A percentile compares a stretch with the other conserved stretches of the same genome.
Conservation (phyloP, 768 basidiomycete genomes). For the Psilocybe tampanensis region DNA sequence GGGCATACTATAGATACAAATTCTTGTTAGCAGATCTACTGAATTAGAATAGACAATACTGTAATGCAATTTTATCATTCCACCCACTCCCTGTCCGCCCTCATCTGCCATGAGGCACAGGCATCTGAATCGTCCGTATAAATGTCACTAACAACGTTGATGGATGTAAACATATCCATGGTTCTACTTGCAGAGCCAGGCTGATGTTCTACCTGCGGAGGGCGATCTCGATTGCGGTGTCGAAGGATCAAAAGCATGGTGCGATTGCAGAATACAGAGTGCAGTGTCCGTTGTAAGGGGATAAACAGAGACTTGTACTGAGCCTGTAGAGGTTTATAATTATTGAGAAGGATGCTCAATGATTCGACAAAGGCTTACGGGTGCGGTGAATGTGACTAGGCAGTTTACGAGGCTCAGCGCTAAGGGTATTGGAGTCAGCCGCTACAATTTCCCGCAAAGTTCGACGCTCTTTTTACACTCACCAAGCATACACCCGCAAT, state of each 20-base stretch:
- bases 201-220: neutral
- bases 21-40: neutral
- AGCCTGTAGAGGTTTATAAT: neutral
- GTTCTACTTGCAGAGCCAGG: neutral
- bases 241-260: slow-evolving; percentile 3
- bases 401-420: neutral
- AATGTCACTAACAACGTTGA: neutral
- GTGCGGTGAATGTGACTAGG: neutral
- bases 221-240: neutral
- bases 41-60: neutral
- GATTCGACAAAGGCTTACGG: neutral
- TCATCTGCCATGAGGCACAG: neutral
- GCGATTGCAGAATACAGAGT: slow-evolving; percentile 8
- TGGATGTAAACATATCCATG: slow-evolving; percentile 1
- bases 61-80: neutral
- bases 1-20: neutral
- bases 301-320: neutral
- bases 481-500: slow-evolving; percentile 9
- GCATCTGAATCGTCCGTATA: too few species aligned
- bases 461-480: neutral
- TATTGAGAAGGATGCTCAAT: neutral
- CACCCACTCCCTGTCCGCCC: neutral
- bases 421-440: neutral
- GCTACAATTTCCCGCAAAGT: neutral
- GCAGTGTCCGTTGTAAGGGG: neutral